phyloP scores from a whole-genome alignment of 1,284 basidiomycete species.

The Coniferiporia weirii region DNA sequence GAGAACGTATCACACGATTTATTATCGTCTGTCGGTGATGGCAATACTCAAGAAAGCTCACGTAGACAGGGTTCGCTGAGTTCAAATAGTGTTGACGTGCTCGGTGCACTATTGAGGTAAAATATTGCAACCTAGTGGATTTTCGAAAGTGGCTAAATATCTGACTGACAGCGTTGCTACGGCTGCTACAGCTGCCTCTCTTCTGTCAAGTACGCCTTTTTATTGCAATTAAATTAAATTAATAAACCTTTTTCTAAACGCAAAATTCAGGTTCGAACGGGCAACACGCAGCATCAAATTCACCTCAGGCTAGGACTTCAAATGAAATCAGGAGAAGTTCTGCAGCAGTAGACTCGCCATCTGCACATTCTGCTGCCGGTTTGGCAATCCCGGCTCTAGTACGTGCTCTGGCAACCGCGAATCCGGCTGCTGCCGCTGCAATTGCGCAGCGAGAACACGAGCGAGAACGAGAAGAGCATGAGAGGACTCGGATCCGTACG shows the following conservation, averaged over 20 bases:
- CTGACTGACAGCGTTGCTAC: slow-evolving; percentile 56
- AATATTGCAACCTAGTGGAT: not conserved
- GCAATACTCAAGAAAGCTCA: not conserved
- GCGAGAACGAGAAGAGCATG: slow-evolving; percentile 17
- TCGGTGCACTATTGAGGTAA: slow-evolving; percentile 17
- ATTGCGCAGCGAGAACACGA: slow-evolving; percentile 22
- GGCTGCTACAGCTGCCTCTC: slow-evolving; percentile 73
- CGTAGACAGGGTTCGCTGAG: not conserved
- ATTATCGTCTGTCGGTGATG: not conserved
- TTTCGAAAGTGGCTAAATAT: not conserved
- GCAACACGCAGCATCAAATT: not conserved
- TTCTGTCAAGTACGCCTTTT: slow-evolving; percentile 57
- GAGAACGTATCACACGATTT: not conserved
- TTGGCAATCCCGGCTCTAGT: slow-evolving; percentile 4
- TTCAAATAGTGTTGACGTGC: slow-evolving; percentile 11
- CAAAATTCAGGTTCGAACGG: not conserved
- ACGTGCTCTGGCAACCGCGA: slow-evolving; percentile 12
- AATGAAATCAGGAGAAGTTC: not conserved
- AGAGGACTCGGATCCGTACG: slow-evolving; percentile 43
- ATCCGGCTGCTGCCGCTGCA: slow-evolving; percentile 10
- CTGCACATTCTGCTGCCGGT: not conserved
- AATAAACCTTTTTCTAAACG: not conserved
- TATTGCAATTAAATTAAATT: not conserved
- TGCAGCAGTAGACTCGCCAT: not conserved
- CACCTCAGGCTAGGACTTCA: slow-evolving; percentile 15